phyloP scores from a whole-genome alignment of 805 yeast species.

The Phaffomyces opuntiae region DNA sequence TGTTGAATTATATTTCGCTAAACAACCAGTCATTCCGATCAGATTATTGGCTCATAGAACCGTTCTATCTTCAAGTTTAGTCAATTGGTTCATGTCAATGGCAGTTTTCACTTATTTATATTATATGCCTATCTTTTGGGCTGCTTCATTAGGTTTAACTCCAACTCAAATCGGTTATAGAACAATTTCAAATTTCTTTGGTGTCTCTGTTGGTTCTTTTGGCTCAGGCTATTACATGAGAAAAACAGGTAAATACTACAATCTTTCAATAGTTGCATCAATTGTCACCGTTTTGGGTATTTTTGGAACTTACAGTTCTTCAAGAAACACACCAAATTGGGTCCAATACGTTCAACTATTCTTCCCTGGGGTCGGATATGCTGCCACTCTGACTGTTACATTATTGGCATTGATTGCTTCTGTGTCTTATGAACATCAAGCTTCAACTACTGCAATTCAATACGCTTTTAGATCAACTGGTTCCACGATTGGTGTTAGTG shows the following conservation, averaged over 20 bases:
- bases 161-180: conserved; percentile 55
- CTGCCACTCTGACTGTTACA: conserved; percentile 63
- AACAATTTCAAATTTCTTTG: conserved; percentile 53
- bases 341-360: conserved; percentile 40
- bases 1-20: conserved; percentile 35
- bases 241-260: conserved; percentile 57
- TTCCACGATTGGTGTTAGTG: conserved; percentile 73
- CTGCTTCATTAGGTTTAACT: conserved; percentile 43
- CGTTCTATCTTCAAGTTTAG: conserved; percentile 54
- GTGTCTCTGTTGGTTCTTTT: conserved; percentile 61
- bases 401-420: conserved; percentile 71
- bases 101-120: conserved; percentile 54
- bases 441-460: conserved; percentile 83
- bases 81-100: conserved; percentile 68
- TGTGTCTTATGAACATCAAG: conserved; percentile 63
- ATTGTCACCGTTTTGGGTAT: conserved; percentile 42
- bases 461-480: conserved; percentile 85
- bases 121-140: conserved; percentile 64
- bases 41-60: conserved; percentile 48
- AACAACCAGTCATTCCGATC: conserved; percentile 59
- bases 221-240: conserved; percentile 62
- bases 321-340: conserved; percentile 21
- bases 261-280: conserved; percentile 36
- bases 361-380: conserved; percentile 58
- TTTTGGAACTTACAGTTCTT: conserved; percentile 24